Conservation (phyloP, 148 eudicot species). For the Linanthus parryae region DNA sequence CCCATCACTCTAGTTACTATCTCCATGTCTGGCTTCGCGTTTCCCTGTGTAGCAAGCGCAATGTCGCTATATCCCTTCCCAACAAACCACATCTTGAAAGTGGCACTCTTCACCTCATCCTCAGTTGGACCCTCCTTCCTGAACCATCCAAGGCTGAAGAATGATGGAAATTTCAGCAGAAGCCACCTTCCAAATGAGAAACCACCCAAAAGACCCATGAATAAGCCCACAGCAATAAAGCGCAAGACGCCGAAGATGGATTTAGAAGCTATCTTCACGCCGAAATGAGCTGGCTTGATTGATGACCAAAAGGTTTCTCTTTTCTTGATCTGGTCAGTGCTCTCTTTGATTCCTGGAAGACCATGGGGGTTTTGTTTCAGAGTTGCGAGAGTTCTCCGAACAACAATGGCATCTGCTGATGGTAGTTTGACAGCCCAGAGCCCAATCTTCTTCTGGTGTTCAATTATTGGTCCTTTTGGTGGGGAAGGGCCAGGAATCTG, state of each 20-base stretch:
- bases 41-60: conserved; percentile 19
- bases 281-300: conserved; percentile 83
- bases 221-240: conserved; percentile 43
- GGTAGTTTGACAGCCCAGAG: conserved; percentile 84
- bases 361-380: conserved; percentile 70
- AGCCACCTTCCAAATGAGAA: conserved; percentile 63
- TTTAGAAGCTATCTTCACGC: conserved; percentile 69
- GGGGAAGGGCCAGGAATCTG: conserved; percentile 86
- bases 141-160: conserved; percentile 77
- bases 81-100: conserved; percentile 92
- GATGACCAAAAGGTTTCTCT: conserved; percentile 71
- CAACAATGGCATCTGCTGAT: conserved; percentile 78
- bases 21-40: conserved; percentile 53
- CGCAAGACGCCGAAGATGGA: conserved; percentile 41
- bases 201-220: conserved; percentile 53
- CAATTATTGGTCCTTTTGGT: conserved; percentile 56
- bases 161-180: conserved; percentile 64
- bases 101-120: conserved; percentile 74
- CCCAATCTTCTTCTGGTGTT: conserved; percentile 64
- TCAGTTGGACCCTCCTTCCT: conserved; percentile 74
- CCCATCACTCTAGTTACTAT: conserved; percentile 80
- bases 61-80: conserved; percentile 57
- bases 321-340: conserved; percentile 33
- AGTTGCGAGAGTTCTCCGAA: conserved; percentile 57
- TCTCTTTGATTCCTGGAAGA: conserved; percentile 61